Base-by-base conservation (phyloP, 176 grass and related monocot species). In the Avena insularis region DNA sequence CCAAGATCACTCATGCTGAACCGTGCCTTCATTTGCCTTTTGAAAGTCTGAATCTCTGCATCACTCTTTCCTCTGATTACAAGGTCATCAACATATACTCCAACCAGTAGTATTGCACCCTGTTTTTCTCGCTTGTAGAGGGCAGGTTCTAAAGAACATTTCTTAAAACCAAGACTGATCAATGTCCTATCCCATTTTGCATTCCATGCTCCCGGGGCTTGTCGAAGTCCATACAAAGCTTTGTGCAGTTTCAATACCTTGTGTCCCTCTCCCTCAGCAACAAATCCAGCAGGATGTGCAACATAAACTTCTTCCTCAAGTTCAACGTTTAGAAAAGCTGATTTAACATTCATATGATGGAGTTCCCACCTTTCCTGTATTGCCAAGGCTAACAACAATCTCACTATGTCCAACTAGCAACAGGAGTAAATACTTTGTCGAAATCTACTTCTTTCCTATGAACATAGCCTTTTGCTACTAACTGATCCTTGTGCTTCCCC, bases 81-180 rank as follows among this genome's bases (percentile, higher is more conserved):
- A 0, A 86, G 1, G 36, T 86, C 84, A 79, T 86, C 84, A 0
- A 86, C 60, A 55, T 86, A 86, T 0, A 79, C 84, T 4, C 58
- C 74, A 8, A 86, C n/a, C 5, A 57, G 33, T 1, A 38, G 12
- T 19, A 5, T 1, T 19, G 55, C 55, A 57, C 55, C 12, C 17
- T 19, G 16, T 6, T 57, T 65, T 13, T 12, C 9, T 12, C 62
- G 13, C 5, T 5, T 29, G 23, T 65, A 31, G 1, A 65, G 3
- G 0, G 21, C 25, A 65, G 25, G 62, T 29, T 65, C 25, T 29
- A 11, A 29, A 29, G 25, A 11, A 31, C 62, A 12, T 65, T 29
- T 27, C 8, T 29, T 25, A 65, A 65, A 65, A 0, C 11, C 12
- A 13, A 65, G 11, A 0, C 3, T 12, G 25, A 14, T 31, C 4